Base-by-base conservation (phyloP, 805 yeast species). In the Blastobotrys americana region DNA sequence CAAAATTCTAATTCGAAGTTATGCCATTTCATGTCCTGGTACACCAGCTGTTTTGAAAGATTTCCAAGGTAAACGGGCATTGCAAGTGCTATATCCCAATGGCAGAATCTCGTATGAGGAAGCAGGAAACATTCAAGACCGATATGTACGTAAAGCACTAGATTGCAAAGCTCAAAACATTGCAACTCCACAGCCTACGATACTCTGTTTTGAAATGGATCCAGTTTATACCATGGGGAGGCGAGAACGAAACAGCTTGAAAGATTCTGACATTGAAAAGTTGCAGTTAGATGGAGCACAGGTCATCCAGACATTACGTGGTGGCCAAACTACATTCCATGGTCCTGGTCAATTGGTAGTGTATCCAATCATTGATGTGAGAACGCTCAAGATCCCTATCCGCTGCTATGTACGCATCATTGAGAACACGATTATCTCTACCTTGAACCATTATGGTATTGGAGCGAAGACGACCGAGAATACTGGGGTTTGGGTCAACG, bases 271-370 rank as follows among this genome's bases (percentile, higher is more conserved):
- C 42, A 49, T 37, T 49, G 58, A 50, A 39, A 48, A 37, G 53
- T 60, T 62, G 22, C 45, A 42, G 16, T 58, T 54, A 4, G 47
- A 25, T 50, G 66, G 54, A 16, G 82, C 88, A 13, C 71, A 71
- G 23, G 84, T 78, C 57, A 73, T 80, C n/a, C 90, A 85, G 55
- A 75, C 93, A 0, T 78, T 78, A 43, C 70, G 99, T 49, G 99
- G 99, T 13, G 99, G 99, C 0, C 95, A 93, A 60, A 78, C 93
- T 1, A 93, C 98, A 0, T 93, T 85, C 70, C 99, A 93, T 66
- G 97, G 97, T 0, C 84, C 93, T 1, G 98, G 98, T 0, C 99
- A 93, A 63, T 59, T 87, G 33, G 96, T 89, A 2, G 78, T 86
- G 3, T 93, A 90, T 58, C 80, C 93, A 8, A 72, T 93, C 1